Percentiles rank a stretch among this genome's conserved stretches.
Conservation (phyloP, 352 stramenopile species). For the Phytophthora litchii region DNA sequence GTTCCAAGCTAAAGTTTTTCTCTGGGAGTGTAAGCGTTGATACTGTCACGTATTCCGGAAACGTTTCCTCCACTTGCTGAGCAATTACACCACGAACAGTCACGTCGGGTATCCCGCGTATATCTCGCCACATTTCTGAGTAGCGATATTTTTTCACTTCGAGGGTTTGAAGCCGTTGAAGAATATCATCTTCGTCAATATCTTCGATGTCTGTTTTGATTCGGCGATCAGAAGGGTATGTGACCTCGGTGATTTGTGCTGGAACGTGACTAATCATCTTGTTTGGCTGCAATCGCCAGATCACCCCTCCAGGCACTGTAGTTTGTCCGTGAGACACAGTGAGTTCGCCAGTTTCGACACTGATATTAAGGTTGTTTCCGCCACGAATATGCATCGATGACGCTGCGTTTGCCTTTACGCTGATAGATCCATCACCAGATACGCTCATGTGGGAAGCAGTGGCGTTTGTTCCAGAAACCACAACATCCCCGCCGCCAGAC, state of each 20-base stretch:
- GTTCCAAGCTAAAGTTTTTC: slow-evolving; percentile 87
- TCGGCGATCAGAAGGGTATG: slow-evolving; percentile 91
- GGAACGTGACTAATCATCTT: slow-evolving; percentile 77
- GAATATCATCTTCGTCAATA: slow-evolving; percentile 89
- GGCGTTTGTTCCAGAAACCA: slow-evolving; percentile 26
- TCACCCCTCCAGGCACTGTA: slow-evolving; percentile 48
- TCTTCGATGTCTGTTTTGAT: slow-evolving; percentile 94
- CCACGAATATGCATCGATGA: slow-evolving; percentile 50
- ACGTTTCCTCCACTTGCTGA: slow-evolving; percentile 90
- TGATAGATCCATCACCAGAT: slow-evolving; percentile 42
- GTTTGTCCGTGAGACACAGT: slow-evolving; percentile 57
- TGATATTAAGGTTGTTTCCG: slow-evolving; percentile 58
- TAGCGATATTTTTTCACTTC: slow-evolving; percentile 93
- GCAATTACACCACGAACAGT: slow-evolving; percentile 93
- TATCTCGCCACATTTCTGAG: slow-evolving; percentile 88
- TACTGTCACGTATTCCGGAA: slow-evolving; percentile 93
- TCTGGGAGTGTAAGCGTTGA: slow-evolving; percentile 87
- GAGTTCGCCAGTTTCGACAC: slow-evolving; percentile 51
- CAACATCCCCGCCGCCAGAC: slow-evolving; percentile 33
- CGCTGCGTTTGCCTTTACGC: slow-evolving; percentile 32
- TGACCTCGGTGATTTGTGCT: slow-evolving; percentile 90
- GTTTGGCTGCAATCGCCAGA: slow-evolving; percentile 58
- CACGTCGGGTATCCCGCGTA: slow-evolving; percentile 79
- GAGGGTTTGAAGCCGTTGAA: slow-evolving; percentile 89
- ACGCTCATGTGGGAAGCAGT: slow-evolving; percentile 33